Evolutionary conservation across 306 rosid genomes (phyloP), one percentile per base, ranked within the genome.

Genomic region (Prunus mume): DNA sequence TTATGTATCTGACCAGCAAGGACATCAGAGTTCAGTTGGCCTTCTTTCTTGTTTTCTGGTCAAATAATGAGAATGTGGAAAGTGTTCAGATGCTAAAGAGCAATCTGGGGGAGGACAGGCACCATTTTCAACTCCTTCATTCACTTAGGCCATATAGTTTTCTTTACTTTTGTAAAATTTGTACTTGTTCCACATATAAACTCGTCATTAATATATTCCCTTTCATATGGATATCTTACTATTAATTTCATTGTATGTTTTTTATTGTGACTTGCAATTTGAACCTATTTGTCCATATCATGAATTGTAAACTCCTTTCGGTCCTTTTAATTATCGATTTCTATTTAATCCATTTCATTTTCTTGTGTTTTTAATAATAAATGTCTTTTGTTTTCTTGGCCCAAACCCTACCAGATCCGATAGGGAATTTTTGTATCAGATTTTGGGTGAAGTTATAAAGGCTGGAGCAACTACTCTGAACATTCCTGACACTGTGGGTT

Each of bases 401-500:
- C 67, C 52, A 25, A 60, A 72, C 43, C 22, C 25, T 63, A 75
- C 49, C 87, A 95, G 99, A 83, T 96, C 99, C 13, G 98, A 96
- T 38, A 87, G 89, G 80, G 90, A 92, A 41, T 92, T 96, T 84
- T 89, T 96, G 56, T 96, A 89, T 85, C 68, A 89, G 84, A 92
- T 96, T 86, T 85, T 92, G 68, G 96, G 93, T 14, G 99, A 96
- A 82, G 99, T 88, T 50, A 92, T 93, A 51, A 87, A 88, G 91
- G 98, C 96, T 12, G 99, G 99, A 28, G 99, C 99, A 54, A 96
- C 99, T 1, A 96, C 99, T 34, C 85, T 96, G 41, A 96, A 96
- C 88, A 92, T 96, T 80, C 97, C 99, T 61, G 99, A 96, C 77
- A 96, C 99, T 9, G 99, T 96, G 41, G 99, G 99, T 46, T 88